A percentile compares a stretch with the other conserved stretches of the same genome.
Evolutionary conservation across 192 early-diverging fungal genomes (phyloP).

Genomic region (Spizellomyces punctatus): DNA sequence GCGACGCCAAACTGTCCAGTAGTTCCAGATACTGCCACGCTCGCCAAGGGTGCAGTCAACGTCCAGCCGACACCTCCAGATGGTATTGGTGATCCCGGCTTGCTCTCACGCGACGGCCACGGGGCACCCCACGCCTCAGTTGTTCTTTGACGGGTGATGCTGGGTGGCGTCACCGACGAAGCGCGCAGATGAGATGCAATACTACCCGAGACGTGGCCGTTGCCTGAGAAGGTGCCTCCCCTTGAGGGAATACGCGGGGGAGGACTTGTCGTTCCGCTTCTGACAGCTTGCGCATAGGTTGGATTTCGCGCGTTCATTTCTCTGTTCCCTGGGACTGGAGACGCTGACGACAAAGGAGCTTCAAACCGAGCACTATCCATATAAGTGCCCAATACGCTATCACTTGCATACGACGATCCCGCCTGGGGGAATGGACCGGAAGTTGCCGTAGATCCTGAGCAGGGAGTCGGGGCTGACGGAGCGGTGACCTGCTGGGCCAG

Average conservation of each 20-base stretch:
- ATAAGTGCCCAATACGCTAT: background rate
- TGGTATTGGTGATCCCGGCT: background rate
- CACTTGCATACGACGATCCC: background rate
- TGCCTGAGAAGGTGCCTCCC: background rate
- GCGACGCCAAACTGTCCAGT: background rate
- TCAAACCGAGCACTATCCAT: background rate
- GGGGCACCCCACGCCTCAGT: background rate
- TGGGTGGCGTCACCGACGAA: background rate
- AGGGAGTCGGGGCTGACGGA: background rate
- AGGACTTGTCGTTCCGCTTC: background rate
- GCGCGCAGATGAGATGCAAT: background rate
- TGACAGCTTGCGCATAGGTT: background rate
- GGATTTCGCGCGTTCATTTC: too few relatives aligned
- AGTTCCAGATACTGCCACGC: background rate
- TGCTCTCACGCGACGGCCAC: background rate
- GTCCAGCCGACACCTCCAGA: constrained; percentile 16
- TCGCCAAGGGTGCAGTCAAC: constrained; percentile 21
- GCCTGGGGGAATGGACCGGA: background rate
- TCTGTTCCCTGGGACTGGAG: background rate
- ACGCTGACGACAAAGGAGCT: background rate
- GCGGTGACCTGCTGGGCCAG: background rate
- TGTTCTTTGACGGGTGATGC: background rate
- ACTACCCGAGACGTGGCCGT: background rate
- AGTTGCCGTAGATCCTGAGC: background rate
- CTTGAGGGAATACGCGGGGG: background rate